Evolutionary conservation across 2,329 filamentous ascomycete species (phyloP).

Genomic region (Microascus cirrosus): DNA sequence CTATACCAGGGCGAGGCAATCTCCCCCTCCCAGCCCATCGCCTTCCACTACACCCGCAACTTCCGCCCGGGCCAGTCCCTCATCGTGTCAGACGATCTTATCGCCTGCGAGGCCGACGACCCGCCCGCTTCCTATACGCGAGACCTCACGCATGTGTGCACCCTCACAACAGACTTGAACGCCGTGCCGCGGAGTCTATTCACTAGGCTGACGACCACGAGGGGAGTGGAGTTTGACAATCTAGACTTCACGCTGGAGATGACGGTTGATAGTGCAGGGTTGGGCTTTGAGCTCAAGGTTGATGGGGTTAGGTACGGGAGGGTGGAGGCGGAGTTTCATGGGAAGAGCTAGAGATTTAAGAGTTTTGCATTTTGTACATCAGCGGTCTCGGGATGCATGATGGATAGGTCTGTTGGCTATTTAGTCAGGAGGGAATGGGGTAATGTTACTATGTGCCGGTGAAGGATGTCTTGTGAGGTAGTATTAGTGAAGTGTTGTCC

Average conservation of each 20-base stretch:
- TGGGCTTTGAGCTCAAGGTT: constrained; percentile 70
- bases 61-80: constrained; percentile 70
- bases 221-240: constrained; percentile 72
- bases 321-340: constrained; percentile 69
- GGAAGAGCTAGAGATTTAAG: not conserved
- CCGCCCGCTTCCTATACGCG: constrained; percentile 49
- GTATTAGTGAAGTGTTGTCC: no score
- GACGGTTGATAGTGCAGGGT: constrained; percentile 66
- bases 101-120: constrained; percentile 60
- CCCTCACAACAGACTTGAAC: constrained; percentile 67
- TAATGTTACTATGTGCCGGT: no score
- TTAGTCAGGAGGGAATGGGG: no score
- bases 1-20: constrained; percentile 54
- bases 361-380: not conserved
- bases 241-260: constrained; percentile 75
- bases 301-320: constrained; percentile 67
- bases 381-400: not conserved
- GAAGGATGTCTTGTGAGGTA: no score
- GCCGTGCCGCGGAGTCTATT: constrained; percentile 65
- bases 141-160: constrained; percentile 63
- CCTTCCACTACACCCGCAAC: constrained; percentile 78
- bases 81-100: constrained; percentile 68
- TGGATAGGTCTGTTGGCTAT: no score
- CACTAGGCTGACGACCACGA: constrained; percentile 64
- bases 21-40: constrained; percentile 62